phyloP scores from a whole-genome alignment of 768 basidiomycete species.

The Amanita pallidorosea region DNA sequence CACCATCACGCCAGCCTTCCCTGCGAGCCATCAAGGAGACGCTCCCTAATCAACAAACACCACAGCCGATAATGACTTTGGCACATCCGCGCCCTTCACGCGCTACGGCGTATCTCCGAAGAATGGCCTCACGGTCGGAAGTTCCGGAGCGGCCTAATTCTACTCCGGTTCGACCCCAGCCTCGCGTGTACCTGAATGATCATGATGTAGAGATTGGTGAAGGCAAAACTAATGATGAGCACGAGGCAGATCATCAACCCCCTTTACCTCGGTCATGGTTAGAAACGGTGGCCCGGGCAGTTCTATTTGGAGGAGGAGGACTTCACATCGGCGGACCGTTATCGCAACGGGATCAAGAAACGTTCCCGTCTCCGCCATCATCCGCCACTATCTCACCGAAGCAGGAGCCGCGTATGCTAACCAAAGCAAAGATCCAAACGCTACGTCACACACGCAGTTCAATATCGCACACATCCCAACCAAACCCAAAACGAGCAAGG shows the following conservation, averaged over 20 bases:
- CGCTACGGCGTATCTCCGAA: constrained; percentile 60
- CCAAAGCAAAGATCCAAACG: constrained; percentile 11
- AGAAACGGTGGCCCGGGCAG: constrained; percentile 55
- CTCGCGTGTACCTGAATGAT: constrained; percentile 19
- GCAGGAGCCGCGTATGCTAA: neutral
- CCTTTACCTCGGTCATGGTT: constrained; percentile 64
- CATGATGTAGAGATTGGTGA: constrained; percentile 11
- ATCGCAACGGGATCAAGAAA: constrained; percentile 2
- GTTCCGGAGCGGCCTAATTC: constrained; percentile 27
- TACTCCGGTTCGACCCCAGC: constrained; percentile 14
- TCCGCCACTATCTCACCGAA: constrained; percentile 3
- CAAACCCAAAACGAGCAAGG: constrained; percentile 7
- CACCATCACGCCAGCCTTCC: constrained; percentile 2
- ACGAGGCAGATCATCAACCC: constrained; percentile 24
- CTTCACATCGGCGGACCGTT: constrained; percentile 34
- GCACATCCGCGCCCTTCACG: constrained; percentile 34
- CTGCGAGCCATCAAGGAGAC: neutral
- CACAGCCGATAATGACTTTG: constrained; percentile 8
- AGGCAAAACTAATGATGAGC: constrained; percentile 18
- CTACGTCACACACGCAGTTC: constrained; percentile 29
- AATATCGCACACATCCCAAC: constrained; percentile 22
- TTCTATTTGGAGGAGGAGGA: constrained; percentile 42
- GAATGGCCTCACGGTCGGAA: constrained; percentile 53
- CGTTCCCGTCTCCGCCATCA: constrained; percentile 1
- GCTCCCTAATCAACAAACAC: neutral